A percentile compares a stretch with the other conserved stretches of the same genome.
Evolutionary conservation across 2,329 filamentous ascomycete species (phyloP).

Genomic region (Cladosporium sp.): DNA sequence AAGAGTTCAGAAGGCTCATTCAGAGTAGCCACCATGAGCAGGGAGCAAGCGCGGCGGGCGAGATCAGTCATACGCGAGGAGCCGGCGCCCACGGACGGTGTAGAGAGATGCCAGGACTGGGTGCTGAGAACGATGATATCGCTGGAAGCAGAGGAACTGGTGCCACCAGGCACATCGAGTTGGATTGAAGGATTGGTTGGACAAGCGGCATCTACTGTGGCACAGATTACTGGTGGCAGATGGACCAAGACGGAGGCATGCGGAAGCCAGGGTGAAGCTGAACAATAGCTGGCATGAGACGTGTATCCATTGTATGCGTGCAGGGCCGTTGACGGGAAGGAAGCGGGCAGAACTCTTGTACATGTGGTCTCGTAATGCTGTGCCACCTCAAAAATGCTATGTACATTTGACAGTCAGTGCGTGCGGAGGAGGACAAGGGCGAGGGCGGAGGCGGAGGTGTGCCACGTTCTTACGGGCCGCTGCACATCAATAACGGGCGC

Average conservation of each 20-base stretch:
- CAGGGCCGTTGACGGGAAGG: no score
- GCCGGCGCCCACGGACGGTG: slow-evolving; percentile 12
- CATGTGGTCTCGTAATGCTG: no score
- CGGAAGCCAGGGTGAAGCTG: background rate
- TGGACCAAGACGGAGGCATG: background rate
- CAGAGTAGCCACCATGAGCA: background rate
- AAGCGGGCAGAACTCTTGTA: no score
- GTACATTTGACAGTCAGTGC: no score
- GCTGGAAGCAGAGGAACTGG: slow-evolving; percentile 13
- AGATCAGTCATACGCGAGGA: slow-evolving; percentile 7
- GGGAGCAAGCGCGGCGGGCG: background rate
- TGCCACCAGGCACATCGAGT: slow-evolving; percentile 1
- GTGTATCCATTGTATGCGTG: no score
- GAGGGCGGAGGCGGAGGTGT: no score
- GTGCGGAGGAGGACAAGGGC: no score
- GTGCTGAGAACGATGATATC: slow-evolving; percentile 14
- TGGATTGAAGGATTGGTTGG: background rate
- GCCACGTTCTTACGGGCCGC: background rate
- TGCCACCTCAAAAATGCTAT: no score
- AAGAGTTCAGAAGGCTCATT: slow-evolving; percentile 12
- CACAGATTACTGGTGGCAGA: background rate
- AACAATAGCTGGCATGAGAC: background rate
- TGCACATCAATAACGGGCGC: background rate
- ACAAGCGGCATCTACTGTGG: background rate
- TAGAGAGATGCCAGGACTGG: slow-evolving; percentile 16